Evolutionary conservation across 768 basidiomycete genomes (phyloP).

Genomic region (Saitozyma podzolica): DNA sequence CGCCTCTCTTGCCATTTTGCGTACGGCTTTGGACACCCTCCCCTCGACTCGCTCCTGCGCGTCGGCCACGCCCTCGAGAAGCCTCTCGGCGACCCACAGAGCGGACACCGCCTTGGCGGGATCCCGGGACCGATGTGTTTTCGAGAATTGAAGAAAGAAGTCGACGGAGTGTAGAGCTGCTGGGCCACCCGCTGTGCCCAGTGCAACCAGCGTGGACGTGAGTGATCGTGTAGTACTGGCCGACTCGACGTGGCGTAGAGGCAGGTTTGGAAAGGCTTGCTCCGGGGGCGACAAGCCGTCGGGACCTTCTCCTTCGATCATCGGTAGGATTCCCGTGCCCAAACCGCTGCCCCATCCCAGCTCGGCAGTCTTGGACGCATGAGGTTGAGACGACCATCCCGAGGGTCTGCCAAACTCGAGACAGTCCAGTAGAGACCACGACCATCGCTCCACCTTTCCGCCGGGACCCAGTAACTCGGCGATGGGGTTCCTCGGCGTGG

Average conservation of each 20-base stretch:
- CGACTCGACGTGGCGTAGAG: slow-evolving; percentile 39
- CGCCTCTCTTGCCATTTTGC: slow-evolving; percentile 66
- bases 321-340: neutral
- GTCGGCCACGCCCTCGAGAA: slow-evolving; percentile 70
- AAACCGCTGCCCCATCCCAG: slow-evolving; percentile 29
- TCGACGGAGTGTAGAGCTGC: slow-evolving; percentile 67
- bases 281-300: neutral
- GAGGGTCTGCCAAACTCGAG: slow-evolving; percentile 67
- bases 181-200: slow-evolving; percentile 71
- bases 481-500: slow-evolving; percentile 24
- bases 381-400: slow-evolving; percentile 21
- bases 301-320: neutral
- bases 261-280: slow-evolving; percentile 36
- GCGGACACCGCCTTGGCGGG: slow-evolving; percentile 60
- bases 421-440: slow-evolving; percentile 79
- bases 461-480: slow-evolving; percentile 69
- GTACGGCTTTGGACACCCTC: slow-evolving; percentile 57
- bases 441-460: slow-evolving; percentile 89
- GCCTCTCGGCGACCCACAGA: slow-evolving; percentile 76
- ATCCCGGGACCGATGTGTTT: slow-evolving; percentile 58
- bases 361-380: slow-evolving; percentile 21
- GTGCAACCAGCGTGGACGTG: slow-evolving; percentile 68
- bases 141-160: slow-evolving; percentile 70
- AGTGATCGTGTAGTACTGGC: slow-evolving; percentile 57
- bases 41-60: slow-evolving; percentile 30